Conservation (phyloP, 768 basidiomycete species). For the Lactifluus rugatus region DNA sequence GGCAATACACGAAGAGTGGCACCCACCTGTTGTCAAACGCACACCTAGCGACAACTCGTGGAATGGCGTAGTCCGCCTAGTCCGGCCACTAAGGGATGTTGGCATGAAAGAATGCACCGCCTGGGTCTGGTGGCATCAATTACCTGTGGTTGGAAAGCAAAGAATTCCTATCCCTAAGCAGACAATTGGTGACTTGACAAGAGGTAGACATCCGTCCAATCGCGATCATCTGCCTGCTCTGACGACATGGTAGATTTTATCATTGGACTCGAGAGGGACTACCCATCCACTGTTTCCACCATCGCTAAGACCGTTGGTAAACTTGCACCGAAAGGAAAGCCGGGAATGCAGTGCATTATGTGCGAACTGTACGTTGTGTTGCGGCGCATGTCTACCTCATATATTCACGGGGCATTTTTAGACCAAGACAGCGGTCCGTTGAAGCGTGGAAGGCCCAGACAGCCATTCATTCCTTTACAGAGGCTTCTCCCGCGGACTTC, state of each 20-base stretch:
- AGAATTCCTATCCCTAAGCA: conserved; percentile 38
- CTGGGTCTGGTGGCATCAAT: conserved; percentile 65
- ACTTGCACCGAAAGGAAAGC: conserved; percentile 52
- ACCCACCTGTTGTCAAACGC: conserved; percentile 21
- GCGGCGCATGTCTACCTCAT: neutral
- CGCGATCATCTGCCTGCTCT: neutral
- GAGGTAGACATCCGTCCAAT: conserved; percentile 35
- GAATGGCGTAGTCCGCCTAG: conserved; percentile 35
- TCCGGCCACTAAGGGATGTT: conserved; percentile 62
- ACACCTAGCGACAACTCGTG: conserved; percentile 7
- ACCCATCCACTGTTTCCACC: conserved; percentile 79
- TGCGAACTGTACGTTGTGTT: conserved; percentile 47
- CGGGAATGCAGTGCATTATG: conserved; percentile 42
- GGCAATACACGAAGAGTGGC: conserved; percentile 68
- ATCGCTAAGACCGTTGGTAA: conserved; percentile 76
- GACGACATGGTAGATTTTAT: conserved; percentile 52
- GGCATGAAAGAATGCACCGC: conserved; percentile 71
- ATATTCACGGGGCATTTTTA: conserved; percentile 23
- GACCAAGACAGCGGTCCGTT: conserved; percentile 53
- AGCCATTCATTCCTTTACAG: conserved; percentile 51
- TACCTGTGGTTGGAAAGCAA: conserved; percentile 44
- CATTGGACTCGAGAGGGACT: conserved; percentile 67
- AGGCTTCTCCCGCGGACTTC: conserved; percentile 5
- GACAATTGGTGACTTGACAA: conserved; percentile 57
- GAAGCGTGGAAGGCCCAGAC: conserved; percentile 69